Percentiles rank a stretch among this genome's conserved stretches.
Evolutionary conservation across 2,329 filamentous ascomycete genomes (phyloP).

Genomic region (Aspergillus pseudoviridinutans): DNA sequence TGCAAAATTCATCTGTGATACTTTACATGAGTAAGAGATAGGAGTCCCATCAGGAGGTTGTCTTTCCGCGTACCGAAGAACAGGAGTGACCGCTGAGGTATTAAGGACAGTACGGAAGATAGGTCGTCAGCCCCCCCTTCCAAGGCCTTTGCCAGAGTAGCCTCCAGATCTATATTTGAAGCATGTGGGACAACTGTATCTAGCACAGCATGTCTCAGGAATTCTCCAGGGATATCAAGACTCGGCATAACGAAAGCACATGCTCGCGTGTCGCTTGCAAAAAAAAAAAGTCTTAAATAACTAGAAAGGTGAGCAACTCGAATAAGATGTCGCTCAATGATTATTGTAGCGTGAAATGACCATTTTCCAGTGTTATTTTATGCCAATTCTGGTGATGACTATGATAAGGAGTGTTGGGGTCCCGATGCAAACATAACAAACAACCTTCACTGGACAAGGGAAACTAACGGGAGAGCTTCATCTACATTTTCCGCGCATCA

Average conservation of each 20-base stretch:
- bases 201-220: constrained; percentile 40
- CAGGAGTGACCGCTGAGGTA: constrained; percentile 49
- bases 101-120: constrained; percentile 44
- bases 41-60: constrained; percentile 10
- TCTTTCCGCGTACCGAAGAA: constrained; percentile 45
- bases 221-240: constrained; percentile 36
- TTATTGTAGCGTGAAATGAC: not conserved
- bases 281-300: not conserved
- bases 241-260: constrained; percentile 32
- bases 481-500: constrained; percentile 21
- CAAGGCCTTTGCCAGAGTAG: constrained; percentile 42
- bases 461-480: constrained; percentile 18
- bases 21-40: constrained; percentile 48
- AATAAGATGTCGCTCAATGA: not conserved
- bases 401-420: constrained; percentile 1
- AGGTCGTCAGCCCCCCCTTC: constrained; percentile 43
- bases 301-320: not conserved
- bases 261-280: constrained; percentile 10
- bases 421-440: constrained; percentile 29
- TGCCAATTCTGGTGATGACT: too few species aligned
- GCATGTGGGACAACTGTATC: constrained; percentile 44
- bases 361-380: not conserved
- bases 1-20: constrained; percentile 52
- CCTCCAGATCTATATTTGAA: constrained; percentile 36
- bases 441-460: constrained; percentile 5